These are phyloP conservation scores for Lodderomyces oxycetoniae DNA, from an alignment of 1,139 yeast genomes.

Conservation along the genomic window DNA sequence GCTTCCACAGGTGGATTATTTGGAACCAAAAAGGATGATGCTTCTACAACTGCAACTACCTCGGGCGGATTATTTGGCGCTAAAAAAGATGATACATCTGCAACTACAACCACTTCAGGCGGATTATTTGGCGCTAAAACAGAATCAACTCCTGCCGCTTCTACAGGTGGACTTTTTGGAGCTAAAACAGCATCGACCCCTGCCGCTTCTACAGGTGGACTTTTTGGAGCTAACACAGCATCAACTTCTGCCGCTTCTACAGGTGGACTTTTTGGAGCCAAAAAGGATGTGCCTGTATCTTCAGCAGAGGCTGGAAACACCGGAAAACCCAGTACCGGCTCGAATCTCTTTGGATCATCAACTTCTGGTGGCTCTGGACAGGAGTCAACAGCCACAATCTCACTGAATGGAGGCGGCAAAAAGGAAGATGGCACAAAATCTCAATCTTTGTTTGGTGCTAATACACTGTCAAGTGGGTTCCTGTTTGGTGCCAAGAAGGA, in stretches of 20 bases:
- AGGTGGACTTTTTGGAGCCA: slow-evolving; percentile 23
- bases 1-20: slow-evolving; percentile 16
- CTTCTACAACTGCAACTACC: slow-evolving; percentile 16
- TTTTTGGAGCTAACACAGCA: slow-evolving; percentile 20
- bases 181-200: slow-evolving; percentile 13
- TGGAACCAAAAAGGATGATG: slow-evolving; percentile 18
- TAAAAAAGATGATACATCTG: slow-evolving; percentile 11
- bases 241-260: slow-evolving; percentile 12
- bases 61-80: slow-evolving; percentile 17
- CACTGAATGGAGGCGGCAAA: no score
- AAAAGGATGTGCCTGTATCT: slow-evolving; percentile 8
- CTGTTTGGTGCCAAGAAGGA: slow-evolving; percentile 20
- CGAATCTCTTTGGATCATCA: no score
- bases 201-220: slow-evolving; percentile 12
- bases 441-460: slow-evolving; percentile 23
- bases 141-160: slow-evolving; percentile 18
- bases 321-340: no score
- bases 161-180: slow-evolving; percentile 17
- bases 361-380: no score
- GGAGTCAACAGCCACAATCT: no score
- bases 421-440: slow-evolving; percentile 16
- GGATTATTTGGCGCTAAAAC: slow-evolving; percentile 19
- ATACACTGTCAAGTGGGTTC: slow-evolving; percentile 15
- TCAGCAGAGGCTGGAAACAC: neutral
- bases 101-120: slow-evolving; percentile 15